Evolutionary conservation across 225 moss, liverwort and hornwort genomes (phyloP).

Genomic region (Polytrichum commune): DNA sequence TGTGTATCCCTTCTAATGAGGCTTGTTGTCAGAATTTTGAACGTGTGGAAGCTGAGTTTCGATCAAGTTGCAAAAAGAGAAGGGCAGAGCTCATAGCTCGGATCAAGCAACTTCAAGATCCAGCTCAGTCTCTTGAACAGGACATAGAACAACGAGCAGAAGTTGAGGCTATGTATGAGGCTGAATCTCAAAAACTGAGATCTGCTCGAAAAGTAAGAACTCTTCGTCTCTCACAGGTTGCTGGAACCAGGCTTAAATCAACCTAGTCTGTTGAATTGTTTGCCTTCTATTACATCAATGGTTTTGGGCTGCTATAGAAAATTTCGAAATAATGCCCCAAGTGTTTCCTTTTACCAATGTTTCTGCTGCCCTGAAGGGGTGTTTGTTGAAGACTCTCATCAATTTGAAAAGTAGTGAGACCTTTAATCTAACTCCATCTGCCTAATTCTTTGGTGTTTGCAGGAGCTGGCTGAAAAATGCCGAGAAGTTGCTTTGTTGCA

Average conservation of each 20-base stretch:
- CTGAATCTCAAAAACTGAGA: conserved; percentile 61
- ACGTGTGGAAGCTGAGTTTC: conserved; percentile 68
- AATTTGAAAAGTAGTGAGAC: no score
- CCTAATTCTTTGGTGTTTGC: conserved; percentile 10
- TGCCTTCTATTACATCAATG: no score
- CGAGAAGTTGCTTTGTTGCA: conserved; percentile 65
- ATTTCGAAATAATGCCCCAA: no score
- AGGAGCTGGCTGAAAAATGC: conserved; percentile 84
- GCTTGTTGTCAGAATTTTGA: conserved; percentile 60
- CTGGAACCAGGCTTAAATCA: no score
- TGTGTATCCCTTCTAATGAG: neutral
- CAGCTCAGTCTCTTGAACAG: conserved; percentile 39
- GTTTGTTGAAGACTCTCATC: no score
- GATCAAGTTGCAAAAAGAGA: conserved; percentile 72
- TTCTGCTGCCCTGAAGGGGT: no score
- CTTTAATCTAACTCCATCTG: no score
- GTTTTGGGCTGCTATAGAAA: no score
- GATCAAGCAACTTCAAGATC: conserved; percentile 74
- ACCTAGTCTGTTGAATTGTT: no score
- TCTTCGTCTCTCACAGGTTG: no score
- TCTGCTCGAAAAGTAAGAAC: conserved; percentile 64
- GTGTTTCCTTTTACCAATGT: no score
- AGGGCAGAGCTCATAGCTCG: conserved; percentile 69
- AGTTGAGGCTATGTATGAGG: conserved; percentile 56
- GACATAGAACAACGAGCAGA: conserved; percentile 59